Conservation (phyloP, 805 yeast genomes). For the Zygoascus ofunaensis region DNA sequence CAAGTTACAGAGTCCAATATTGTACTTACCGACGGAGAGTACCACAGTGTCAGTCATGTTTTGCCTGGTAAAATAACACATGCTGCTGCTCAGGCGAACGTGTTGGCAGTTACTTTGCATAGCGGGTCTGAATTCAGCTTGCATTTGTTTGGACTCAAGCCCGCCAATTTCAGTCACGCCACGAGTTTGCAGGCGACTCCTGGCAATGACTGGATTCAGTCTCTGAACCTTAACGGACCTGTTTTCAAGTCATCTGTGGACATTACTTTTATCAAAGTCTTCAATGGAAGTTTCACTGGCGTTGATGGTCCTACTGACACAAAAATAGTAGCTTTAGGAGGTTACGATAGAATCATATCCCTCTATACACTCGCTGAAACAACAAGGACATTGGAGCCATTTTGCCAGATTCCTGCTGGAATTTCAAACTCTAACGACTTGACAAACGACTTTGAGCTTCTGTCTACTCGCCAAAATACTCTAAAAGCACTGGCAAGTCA, state of each 20-base stretch:
- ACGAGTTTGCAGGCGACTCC: neutral
- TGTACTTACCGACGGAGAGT: slow-evolving; percentile 6
- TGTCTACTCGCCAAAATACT: too few relatives aligned
- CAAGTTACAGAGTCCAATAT: slow-evolving; percentile 5
- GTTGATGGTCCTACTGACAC: neutral
- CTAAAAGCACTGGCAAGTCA: neutral
- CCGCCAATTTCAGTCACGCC: neutral
- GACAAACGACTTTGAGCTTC: too few relatives aligned
- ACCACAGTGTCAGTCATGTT: neutral
- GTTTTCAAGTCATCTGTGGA: neutral
- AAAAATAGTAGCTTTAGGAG: neutral
- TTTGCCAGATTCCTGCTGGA: too few relatives aligned
- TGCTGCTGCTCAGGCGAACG: neutral
- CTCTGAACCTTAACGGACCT: neutral
- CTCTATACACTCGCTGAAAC: too few relatives aligned
- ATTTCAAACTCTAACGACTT: too few relatives aligned
- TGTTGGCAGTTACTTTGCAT: neutral
- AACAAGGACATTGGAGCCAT: too few relatives aligned
- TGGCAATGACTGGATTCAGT: neutral
- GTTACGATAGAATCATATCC: neutral
- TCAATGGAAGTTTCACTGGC: too few relatives aligned
- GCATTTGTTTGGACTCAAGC: neutral
- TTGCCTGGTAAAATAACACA: neutral
- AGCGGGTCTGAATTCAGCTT: neutral
- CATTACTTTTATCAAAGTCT: neutral